Conservation (phyloP, 2,329 filamentous ascomycete genomes). For the Penicillium carneum region DNA sequence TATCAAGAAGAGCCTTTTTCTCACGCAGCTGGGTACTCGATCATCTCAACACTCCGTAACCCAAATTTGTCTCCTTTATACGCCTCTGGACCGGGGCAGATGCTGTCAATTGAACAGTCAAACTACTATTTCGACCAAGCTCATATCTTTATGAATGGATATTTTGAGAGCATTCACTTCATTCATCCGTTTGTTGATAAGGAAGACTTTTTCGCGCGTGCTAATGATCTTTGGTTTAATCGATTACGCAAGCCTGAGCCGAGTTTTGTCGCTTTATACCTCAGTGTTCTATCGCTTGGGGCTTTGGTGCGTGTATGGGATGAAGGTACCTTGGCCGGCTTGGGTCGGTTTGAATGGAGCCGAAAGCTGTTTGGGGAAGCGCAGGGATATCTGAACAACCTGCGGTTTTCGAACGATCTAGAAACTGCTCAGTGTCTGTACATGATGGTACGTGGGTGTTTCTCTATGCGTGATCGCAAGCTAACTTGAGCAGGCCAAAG, state of each 20-base stretch:
- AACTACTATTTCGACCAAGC: conserved; percentile 57
- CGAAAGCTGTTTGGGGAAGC: conserved; percentile 57
- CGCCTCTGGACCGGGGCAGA: conserved; percentile 33
- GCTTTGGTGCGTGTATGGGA: conserved; percentile 56
- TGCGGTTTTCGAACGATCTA: conserved; percentile 56
- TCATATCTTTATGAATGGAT: conserved; percentile 56
- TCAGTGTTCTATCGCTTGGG: conserved; percentile 58
- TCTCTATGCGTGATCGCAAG: background rate
- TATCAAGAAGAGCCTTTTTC: conserved; percentile 25
- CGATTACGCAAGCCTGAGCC: conserved; percentile 39
- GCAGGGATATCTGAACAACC: conserved; percentile 47
- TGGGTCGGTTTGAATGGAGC: conserved; percentile 57
- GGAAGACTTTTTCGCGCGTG: conserved; percentile 53
- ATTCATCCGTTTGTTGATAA: conserved; percentile 60
- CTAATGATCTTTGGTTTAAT: conserved; percentile 55
- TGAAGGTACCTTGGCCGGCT: conserved; percentile 53
- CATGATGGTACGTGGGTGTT: conserved; percentile 49
- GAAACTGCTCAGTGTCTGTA: conserved; percentile 60
- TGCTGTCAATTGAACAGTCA: conserved; percentile 35
- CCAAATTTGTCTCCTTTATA: conserved; percentile 51
- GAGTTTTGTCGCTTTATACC: conserved; percentile 59
- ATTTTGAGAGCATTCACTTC: conserved; percentile 59
- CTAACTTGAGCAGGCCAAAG: conserved; percentile 49
- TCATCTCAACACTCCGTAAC: conserved; percentile 58
- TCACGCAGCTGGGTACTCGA: conserved; percentile 42